Conservation (phyloP, 2,329 filamentous ascomycete species). For the Teratosphaeria epicoccoides region DNA sequence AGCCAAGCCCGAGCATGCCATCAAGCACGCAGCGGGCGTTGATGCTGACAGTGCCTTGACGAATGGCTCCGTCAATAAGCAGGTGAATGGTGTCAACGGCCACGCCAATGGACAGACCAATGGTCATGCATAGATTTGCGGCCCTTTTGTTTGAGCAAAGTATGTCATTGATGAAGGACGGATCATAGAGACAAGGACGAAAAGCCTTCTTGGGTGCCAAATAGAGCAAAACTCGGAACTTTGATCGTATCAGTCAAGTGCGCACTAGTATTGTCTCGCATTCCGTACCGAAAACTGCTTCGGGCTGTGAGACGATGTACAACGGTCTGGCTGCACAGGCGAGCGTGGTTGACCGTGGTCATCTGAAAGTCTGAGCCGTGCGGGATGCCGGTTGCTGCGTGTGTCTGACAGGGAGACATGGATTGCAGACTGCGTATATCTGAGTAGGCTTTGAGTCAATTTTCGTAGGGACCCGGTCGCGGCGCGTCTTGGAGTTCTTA, state of each 20-base stretch:
- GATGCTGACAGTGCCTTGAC: conserved; percentile 10
- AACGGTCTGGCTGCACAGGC: too few relatives aligned
- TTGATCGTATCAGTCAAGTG: background rate
- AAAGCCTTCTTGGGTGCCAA: background rate
- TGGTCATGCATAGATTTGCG: conserved; percentile 1
- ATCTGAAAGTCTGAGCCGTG: too few relatives aligned
- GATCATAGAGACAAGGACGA: conserved; percentile 5
- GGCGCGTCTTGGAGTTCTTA: too few relatives aligned
- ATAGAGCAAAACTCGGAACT: background rate
- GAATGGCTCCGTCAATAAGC: conserved; percentile 2
- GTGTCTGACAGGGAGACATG: too few relatives aligned
- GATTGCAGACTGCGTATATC: too few relatives aligned
- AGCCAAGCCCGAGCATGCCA: conserved; percentile 14
- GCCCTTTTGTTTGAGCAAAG: background rate
- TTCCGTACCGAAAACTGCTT: background rate
- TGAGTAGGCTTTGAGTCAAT: too few relatives aligned
- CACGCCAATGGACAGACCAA: conserved; percentile 13
- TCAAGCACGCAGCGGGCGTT: conserved; percentile 22
- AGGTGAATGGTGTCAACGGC: conserved; percentile 16
- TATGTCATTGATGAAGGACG: background rate
- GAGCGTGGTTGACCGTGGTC: too few relatives aligned
- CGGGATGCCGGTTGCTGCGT: too few relatives aligned
- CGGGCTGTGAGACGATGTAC: too few relatives aligned
- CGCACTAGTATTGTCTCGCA: background rate
- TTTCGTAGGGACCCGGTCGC: too few relatives aligned